Conservation (phyloP, 257 asterid genomes). For the Salvia splendens region DNA sequence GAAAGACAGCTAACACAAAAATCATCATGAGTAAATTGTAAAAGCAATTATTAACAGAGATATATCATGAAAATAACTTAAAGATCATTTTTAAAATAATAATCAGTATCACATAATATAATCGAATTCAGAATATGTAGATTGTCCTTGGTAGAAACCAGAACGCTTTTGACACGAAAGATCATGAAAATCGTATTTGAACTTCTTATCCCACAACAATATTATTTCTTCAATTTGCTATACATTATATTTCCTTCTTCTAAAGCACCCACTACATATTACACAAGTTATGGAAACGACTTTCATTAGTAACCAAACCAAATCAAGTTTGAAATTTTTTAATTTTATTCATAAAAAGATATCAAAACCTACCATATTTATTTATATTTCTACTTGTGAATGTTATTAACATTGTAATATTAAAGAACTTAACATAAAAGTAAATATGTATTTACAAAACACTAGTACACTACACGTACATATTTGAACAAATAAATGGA, state of each 20-base stretch:
- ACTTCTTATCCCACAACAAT: background rate
- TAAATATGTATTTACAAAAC: background rate
- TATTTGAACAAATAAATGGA: background rate
- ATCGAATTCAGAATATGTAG: background rate
- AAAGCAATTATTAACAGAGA: too few relatives aligned
- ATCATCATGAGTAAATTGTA: background rate
- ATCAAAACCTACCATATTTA: background rate
- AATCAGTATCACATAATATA: background rate
- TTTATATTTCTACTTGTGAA: background rate
- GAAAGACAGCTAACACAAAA: conserved; percentile 13
- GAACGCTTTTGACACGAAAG: background rate
- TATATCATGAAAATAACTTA: too few relatives aligned
- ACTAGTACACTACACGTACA: background rate
- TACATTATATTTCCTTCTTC: background rate
- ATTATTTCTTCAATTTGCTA: background rate
- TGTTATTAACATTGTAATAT: background rate
- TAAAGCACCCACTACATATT: too few relatives aligned
- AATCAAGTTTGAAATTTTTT: background rate
- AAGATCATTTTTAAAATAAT: too few relatives aligned
- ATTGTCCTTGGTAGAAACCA: background rate
- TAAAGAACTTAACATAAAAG: background rate
- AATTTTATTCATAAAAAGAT: background rate
- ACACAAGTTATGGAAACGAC: too few relatives aligned
- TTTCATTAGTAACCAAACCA: too few relatives aligned
- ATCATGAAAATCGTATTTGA: background rate